Evolutionary conservation across 78 protist species (phyloP).

Genomic region (Bigelowiella natans): DNA sequence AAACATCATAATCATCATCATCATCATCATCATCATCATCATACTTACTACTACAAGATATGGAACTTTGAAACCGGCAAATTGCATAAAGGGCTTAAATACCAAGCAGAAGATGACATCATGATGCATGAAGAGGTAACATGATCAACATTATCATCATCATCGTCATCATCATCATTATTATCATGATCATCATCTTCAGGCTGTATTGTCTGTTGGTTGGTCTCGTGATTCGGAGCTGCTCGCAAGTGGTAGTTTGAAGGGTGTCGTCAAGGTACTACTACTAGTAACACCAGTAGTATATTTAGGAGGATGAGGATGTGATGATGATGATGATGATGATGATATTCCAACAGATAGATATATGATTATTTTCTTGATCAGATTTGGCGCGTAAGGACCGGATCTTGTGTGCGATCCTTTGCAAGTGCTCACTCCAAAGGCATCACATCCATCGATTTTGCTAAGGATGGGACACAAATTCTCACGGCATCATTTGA

Average conservation of each 20-base stretch:
- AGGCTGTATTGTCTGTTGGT: background rate
- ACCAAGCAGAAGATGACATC: background rate
- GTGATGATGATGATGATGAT: no score
- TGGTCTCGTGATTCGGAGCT: background rate
- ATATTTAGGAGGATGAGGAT: no score
- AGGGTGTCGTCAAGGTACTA: background rate
- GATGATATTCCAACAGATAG: background rate
- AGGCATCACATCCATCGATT: background rate
- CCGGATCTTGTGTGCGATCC: background rate
- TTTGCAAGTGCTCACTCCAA: background rate
- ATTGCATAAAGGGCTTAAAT: background rate
- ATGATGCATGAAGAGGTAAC: no score
- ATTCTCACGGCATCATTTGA: background rate
- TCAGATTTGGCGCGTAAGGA: background rate
- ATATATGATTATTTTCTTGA: background rate
- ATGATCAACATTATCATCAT: no score
- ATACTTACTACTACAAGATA: background rate
- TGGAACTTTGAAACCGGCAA: background rate
- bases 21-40: background rate
- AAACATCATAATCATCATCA: no score
- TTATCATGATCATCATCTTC: no score
- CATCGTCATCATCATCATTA: no score
- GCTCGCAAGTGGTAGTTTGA: background rate
- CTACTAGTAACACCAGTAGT: background rate
- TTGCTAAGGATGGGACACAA: background rate